Base-by-base conservation (phyloP, 1,139 yeast genomes). In the Pichia inconspicua region DNA sequence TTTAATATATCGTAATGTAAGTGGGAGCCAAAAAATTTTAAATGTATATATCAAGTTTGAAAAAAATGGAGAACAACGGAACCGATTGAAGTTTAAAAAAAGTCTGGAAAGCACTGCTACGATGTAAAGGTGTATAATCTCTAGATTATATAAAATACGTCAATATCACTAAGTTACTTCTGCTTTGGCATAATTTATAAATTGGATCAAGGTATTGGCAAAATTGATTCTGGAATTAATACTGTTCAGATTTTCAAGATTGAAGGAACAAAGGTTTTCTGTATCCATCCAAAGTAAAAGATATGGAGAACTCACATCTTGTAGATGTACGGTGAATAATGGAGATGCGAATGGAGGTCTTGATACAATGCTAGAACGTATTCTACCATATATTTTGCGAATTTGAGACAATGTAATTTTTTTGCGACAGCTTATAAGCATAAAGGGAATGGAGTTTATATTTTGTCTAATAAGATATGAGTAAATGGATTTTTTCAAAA, bases 211-310 rank as follows among this genome's bases (percentile, higher is more conserved):
- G 3, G 48, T 40, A 19, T 47, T 44, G n/a, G 55, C 53, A 44
- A 53, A 52, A 12, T 47, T 27, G 12, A 45, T 40, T 11, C 11
- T 36, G 7, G 46, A 42, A 7, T 30, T 35, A 1, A 44, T 22
- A 3, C 40, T 28, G 2, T 28, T 28, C 3, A 50, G 12, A 6
- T 46, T 40, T 3, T 7, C 12, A 2, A 55, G 8, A 15, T 55
- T 49, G 34, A 56, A 57, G 3, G 49, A 46, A 22, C 55, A 50
- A 2, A 57, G 17, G 27, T 53, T 55, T 8, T 46, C 51, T 7
- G 46, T 37, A 19, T 53, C 51, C 42, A 49, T 30, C 59, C 60
- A 55, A 7, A 57, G 47, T 8, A 57, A 25, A 2, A 55, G 17
- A 15, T 41, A 43, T 1, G 55, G 52, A 15, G 51, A 39, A 3